A percentile compares a stretch with the other conserved stretches of the same genome.
Evolutionary conservation across 192 early-diverging fungal genomes (phyloP).

Genomic region (Mortierella claussenii): DNA sequence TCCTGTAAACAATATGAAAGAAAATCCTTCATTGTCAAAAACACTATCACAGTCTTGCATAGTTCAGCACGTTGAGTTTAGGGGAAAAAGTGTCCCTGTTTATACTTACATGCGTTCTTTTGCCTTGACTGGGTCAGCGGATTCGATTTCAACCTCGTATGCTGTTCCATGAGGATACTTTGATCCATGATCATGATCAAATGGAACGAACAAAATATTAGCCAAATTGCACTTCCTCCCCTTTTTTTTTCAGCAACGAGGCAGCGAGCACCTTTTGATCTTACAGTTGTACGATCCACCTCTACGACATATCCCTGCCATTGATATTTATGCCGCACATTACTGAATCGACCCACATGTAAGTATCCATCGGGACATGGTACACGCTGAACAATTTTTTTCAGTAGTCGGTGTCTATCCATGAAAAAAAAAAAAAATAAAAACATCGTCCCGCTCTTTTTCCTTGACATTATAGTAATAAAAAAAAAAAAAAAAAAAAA

Average conservation of each 20-base stretch:
- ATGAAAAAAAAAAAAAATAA: too few relatives aligned
- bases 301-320: slow-evolving; percentile 41
- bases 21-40: too few relatives aligned
- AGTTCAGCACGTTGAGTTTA: too few relatives aligned
- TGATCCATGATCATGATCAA: background rate
- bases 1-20: too few relatives aligned
- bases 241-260: too few relatives aligned
- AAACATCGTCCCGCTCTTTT: slow-evolving; percentile 26
- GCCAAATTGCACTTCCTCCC: background rate
- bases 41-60: too few relatives aligned
- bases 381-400: slow-evolving; percentile 41
- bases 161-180: slow-evolving; percentile 45
- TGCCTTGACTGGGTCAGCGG: slow-evolving; percentile 31
- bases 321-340: slow-evolving; percentile 35
- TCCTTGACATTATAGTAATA: slow-evolving; percentile 26
- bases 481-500: background rate
- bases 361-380: slow-evolving; percentile 31
- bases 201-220: background rate
- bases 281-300: slow-evolving; percentile 42
- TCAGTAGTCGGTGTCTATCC: slow-evolving; percentile 31
- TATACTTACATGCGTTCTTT: slow-evolving; percentile 32
- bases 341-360: slow-evolving; percentile 45
- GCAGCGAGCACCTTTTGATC: too few relatives aligned
- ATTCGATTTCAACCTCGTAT: slow-evolving; percentile 47
- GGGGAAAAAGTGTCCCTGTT: too few relatives aligned